Percentiles rank a stretch among this genome's conserved stretches.
phyloP scores from a whole-genome alignment of 2,329 filamentous ascomycete species.

The Fusarium chaquense region DNA sequence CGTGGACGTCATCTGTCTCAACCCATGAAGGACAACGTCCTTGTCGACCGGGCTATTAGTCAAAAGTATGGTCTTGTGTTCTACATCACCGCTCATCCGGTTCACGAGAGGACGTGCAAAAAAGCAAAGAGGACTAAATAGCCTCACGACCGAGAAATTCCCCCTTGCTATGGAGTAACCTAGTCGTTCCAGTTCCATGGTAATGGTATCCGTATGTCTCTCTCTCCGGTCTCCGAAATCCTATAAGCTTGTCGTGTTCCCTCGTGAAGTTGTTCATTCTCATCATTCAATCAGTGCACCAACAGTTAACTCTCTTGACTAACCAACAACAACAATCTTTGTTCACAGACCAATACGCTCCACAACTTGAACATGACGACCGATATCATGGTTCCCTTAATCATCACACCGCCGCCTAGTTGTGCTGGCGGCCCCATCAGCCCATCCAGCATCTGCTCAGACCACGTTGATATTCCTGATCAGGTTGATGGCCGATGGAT shows the following conservation, averaged over 20 bases:
- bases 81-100: not conserved
- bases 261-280: not conserved
- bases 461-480: constrained; percentile 3
- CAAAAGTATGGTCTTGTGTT: not conserved
- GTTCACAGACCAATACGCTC: not conserved
- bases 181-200: constrained; percentile 1
- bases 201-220: not conserved
- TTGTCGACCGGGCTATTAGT: not conserved
- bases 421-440: constrained; percentile 7
- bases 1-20: not conserved
- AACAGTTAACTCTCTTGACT: not conserved
- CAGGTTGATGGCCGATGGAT: constrained; percentile 16
- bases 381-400: constrained; percentile 15
- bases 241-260: constrained; percentile 3
- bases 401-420: constrained; percentile 30
- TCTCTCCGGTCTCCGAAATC: not conserved
- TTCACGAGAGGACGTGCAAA: not conserved
- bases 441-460: constrained; percentile 2
- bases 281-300: not conserved
- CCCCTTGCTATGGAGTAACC: not conserved
- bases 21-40: not conserved
- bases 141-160: not conserved
- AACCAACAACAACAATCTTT: not conserved
- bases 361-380: not conserved
- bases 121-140: constrained; percentile 7